Base-by-base conservation (phyloP, 495 filamentous ascomycete species). In the Lasiosphaeria ovina region DNA sequence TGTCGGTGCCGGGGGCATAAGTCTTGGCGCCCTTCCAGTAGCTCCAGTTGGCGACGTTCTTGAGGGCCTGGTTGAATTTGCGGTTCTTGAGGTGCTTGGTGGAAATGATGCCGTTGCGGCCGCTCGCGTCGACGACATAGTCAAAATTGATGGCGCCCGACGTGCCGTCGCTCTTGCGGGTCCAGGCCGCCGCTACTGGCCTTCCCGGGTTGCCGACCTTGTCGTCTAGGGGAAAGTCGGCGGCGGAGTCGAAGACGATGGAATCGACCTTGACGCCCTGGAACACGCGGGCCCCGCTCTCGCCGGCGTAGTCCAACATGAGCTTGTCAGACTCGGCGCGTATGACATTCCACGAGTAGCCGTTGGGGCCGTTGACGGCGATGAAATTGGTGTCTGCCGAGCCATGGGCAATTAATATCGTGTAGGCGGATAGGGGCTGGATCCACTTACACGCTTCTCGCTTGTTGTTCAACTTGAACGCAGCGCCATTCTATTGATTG, bases 321-420 rank as follows among this genome's bases (percentile, higher is more conserved):
- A 83, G 32, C 7, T 84, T 63, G 54, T 85, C 81, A 12, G 75
- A 59, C 57, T 84, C 81, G 42, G 82, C 79, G 3, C 82, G 81
- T 36, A 82, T 65, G 0, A 83, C 76, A 53, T 83, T 85, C 77
- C 79, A 85, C 0, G 79, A 58, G 50, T 80, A 76, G 35, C 64
- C 69, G 3, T 73, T 62, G 33, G 73, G 71, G 5, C 82, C 81
- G 17, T 68, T 67, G 8, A 71, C 67, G 5, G 76, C 77, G 10
- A 78, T 3, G 60, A 83, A 84, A 58, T 84, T 75, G 17, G 81
- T 84, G 55, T 74, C 77, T 74, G 51, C 32, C 8, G 47, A 8
- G 9, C 5, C 9, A 16, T 7, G 35, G 24, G 11, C 16, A 3
- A 32, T 10, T 32, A 14, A 0, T 1, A 3, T 3, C 3, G 58